phyloP scores from a whole-genome alignment of 2,329 filamentous ascomycete species.

The Penicillium fuscoglaucum region DNA sequence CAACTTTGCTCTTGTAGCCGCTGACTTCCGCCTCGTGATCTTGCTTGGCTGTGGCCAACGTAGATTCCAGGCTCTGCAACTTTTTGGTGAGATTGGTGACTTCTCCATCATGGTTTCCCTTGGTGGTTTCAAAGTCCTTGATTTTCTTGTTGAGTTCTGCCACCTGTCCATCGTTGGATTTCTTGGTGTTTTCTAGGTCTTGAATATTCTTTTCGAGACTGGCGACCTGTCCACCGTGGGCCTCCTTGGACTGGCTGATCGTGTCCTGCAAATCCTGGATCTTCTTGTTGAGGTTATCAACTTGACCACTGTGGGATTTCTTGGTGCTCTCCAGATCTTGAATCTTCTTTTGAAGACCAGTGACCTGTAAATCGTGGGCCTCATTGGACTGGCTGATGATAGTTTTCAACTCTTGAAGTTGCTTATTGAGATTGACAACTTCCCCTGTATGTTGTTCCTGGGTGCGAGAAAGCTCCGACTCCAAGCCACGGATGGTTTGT shows the following conservation, averaged over 20 bases:
- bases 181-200: slow-evolving; percentile 58
- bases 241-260: slow-evolving; percentile 60
- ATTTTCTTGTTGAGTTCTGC: slow-evolving; percentile 59
- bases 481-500: slow-evolving; percentile 60
- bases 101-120: slow-evolving; percentile 62
- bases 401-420: slow-evolving; percentile 58
- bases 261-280: slow-evolving; percentile 47
- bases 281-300: slow-evolving; percentile 57
- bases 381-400: slow-evolving; percentile 56
- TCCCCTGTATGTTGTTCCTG: slow-evolving; percentile 56
- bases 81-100: slow-evolving; percentile 61
- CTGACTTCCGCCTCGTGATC: slow-evolving; percentile 58
- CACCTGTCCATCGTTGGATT: slow-evolving; percentile 55
- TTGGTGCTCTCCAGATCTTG: slow-evolving; percentile 58
- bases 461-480: slow-evolving; percentile 51
- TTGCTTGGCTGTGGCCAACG: slow-evolving; percentile 25
- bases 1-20: slow-evolving; percentile 60
- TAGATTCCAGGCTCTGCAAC: slow-evolving; percentile 58
- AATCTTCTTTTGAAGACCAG: slow-evolving; percentile 60
- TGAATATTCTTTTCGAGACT: slow-evolving; percentile 46
- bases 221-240: slow-evolving; percentile 51
- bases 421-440: slow-evolving; percentile 58
- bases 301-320: slow-evolving; percentile 53
- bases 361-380: slow-evolving; percentile 60
- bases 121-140: slow-evolving; percentile 58